Conservation (phyloP, 2,329 filamentous ascomycete genomes). For the Leptographium procerum region DNA sequence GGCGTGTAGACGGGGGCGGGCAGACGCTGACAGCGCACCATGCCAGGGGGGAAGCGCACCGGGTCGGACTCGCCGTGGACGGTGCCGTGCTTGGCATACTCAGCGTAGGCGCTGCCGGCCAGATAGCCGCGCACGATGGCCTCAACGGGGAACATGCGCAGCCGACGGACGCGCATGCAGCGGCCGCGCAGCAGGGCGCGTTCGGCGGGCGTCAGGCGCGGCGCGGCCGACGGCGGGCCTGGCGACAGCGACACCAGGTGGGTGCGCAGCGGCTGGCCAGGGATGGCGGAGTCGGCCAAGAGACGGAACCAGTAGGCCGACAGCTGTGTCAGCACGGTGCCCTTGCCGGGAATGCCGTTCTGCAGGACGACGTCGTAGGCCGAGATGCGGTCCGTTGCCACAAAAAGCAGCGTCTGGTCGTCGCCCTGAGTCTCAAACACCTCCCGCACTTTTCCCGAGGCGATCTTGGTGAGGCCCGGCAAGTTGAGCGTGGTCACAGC, state of each 20-base stretch:
- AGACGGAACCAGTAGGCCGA: constrained; percentile 44
- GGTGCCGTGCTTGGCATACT: constrained; percentile 61
- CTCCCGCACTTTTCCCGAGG: constrained; percentile 21
- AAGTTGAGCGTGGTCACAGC: constrained; percentile 19
- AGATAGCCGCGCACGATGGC: constrained; percentile 86
- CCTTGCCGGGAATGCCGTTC: constrained; percentile 51
- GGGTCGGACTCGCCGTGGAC: constrained; percentile 56
- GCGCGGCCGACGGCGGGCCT: constrained; percentile 18
- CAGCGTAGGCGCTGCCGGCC: constrained; percentile 72
- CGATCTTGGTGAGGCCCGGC: constrained; percentile 20
- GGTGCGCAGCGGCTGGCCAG: constrained; percentile 28
- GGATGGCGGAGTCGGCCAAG: constrained; percentile 28
- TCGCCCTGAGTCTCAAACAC: constrained; percentile 13
- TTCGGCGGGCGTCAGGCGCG: constrained; percentile 28
- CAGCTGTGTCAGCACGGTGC: constrained; percentile 35
- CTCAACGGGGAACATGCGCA: constrained; percentile 68
- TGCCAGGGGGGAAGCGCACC: constrained; percentile 37
- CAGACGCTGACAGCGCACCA: constrained; percentile 61
- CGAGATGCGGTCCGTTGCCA: constrained; percentile 67
- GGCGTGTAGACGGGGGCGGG: constrained; percentile 62
- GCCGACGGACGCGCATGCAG: constrained; percentile 65
- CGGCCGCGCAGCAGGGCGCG: constrained; percentile 46
- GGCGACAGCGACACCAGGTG: constrained; percentile 38
- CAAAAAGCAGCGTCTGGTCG: constrained; percentile 20
- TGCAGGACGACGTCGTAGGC: constrained; percentile 88